Evolutionary conservation across 164 flowering plant genomes (phyloP).

Genomic region (Amborella trichopoda): DNA sequence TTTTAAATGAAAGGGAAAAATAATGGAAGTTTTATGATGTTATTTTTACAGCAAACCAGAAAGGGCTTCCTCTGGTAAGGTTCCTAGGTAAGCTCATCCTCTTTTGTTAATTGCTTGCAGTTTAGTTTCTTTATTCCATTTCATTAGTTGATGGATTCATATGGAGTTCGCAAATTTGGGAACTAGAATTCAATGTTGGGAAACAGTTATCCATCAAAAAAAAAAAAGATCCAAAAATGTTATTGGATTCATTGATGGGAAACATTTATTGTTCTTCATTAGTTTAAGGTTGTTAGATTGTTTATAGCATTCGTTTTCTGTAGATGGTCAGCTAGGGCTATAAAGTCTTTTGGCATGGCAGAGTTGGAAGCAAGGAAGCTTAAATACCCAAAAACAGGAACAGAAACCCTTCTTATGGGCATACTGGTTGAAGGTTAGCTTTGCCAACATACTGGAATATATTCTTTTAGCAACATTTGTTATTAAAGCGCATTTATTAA

Average conservation of each 20-base stretch:
- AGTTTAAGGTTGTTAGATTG: neutral
- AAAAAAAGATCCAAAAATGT: no score
- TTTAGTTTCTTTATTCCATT: neutral
- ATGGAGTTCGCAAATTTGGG: neutral
- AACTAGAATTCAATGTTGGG: neutral
- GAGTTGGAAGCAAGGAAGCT: constrained; percentile 64
- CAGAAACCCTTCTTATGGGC: constrained; percentile 68
- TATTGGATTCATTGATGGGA: neutral
- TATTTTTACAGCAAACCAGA: constrained; percentile 38
- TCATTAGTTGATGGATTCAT: neutral
- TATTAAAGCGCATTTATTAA: no score
- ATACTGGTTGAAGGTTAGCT: constrained; percentile 50
- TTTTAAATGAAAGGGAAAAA: no score
- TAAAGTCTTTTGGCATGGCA: constrained; percentile 34
- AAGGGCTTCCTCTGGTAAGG: constrained; percentile 22
- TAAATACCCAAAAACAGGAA: constrained; percentile 56
- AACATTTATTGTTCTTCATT: neutral
- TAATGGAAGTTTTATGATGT: no score
- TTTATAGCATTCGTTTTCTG: neutral
- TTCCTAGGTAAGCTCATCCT: constrained; percentile 41
- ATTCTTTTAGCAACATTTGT: no score
- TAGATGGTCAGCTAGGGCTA: constrained; percentile 33
- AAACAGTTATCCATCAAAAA: no score
- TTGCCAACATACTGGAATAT: no score
- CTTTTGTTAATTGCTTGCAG: no score